Evolutionary conservation across 495 filamentous ascomycete genomes (phyloP).

Genomic region (Xylaria acuta): DNA sequence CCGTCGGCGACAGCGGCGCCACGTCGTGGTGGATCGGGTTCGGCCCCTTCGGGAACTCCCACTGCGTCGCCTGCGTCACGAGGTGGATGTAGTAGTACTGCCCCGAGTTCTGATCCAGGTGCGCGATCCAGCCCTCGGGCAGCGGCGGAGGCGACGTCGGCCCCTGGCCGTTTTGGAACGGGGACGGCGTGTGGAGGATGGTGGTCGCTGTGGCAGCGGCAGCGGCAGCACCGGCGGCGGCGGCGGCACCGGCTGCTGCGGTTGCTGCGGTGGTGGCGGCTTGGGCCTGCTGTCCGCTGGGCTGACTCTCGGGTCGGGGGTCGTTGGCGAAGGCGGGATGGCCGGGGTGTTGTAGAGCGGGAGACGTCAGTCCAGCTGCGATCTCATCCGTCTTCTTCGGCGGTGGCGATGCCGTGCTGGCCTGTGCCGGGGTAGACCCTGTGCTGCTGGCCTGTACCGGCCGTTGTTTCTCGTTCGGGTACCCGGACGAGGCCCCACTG

Average conservation of each 20-base stretch:
- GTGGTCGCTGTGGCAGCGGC: background rate
- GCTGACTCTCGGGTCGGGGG: constrained; percentile 51
- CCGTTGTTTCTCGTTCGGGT: constrained; percentile 77
- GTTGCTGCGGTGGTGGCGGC: background rate
- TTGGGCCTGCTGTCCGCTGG: constrained; percentile 54
- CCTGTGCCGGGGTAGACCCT: constrained; percentile 40
- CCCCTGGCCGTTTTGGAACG: constrained; percentile 58
- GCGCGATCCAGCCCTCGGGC: constrained; percentile 98
- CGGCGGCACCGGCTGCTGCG: background rate
- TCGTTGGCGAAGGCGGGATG: constrained; percentile 94
- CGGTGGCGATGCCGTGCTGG: constrained; percentile 45
- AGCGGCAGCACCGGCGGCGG: constrained; percentile 3
- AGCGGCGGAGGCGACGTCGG: constrained; percentile 87
- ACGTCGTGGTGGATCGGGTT: constrained; percentile 81
- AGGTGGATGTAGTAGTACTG: constrained; percentile 99
- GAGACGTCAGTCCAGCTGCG: constrained; percentile 50
- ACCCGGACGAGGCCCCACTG: constrained; percentile 54
- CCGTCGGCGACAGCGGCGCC: constrained; percentile 77
- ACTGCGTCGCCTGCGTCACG: constrained; percentile 93
- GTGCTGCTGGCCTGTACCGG: constrained; percentile 48
- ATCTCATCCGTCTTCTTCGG: constrained; percentile 55
- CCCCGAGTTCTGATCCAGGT: constrained; percentile 90
- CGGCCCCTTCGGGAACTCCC: constrained; percentile 96
- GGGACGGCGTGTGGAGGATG: constrained; percentile 53
- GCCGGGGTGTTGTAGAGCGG: constrained; percentile 58